Evolutionary conservation across 106 monocot genomes (phyloP).

Genomic region (Vanilla planifolia): DNA sequence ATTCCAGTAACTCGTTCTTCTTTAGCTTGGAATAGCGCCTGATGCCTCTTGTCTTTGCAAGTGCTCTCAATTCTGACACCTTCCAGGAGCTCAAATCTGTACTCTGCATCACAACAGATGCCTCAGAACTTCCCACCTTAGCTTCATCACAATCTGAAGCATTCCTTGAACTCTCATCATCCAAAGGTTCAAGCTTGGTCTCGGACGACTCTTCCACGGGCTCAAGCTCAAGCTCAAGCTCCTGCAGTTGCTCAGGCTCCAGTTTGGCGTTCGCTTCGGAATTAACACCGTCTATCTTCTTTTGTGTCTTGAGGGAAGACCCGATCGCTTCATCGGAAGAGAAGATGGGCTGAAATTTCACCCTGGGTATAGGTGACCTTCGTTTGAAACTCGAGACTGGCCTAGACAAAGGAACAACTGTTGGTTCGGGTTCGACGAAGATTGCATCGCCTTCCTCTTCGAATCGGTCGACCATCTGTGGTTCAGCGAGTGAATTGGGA

Average conservation of each 20-base stretch:
- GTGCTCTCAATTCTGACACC: constrained; percentile 53
- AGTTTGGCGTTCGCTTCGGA: not conserved
- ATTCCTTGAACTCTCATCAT: constrained; percentile 16
- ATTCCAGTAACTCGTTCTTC: constrained; percentile 65
- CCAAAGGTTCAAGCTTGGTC: constrained; percentile 23
- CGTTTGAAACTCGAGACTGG: constrained; percentile 68
- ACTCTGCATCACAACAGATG: constrained; percentile 10
- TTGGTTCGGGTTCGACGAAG: constrained; percentile 26
- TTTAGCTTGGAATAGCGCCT: constrained; percentile 90
- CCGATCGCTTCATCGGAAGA: constrained; percentile 26
- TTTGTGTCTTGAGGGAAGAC: not conserved
- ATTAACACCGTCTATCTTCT: constrained; percentile 14
- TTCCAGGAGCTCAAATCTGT: constrained; percentile 57
- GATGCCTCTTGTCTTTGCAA: constrained; percentile 80
- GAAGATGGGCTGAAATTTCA: constrained; percentile 74
- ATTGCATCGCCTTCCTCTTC: constrained; percentile 42
- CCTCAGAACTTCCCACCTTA: constrained; percentile 17
- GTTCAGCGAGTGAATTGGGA: constrained; percentile 23
- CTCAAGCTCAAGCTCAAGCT: constrained; percentile 3
- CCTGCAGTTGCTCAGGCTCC: not conserved
- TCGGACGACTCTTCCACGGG: not conserved
- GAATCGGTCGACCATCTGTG: constrained; percentile 28
- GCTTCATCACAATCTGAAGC: constrained; percentile 24
- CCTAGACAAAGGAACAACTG: constrained; percentile 23
- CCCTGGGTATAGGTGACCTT: constrained; percentile 65